Evolutionary conservation across 2,329 filamentous ascomycete genomes (phyloP).

Genomic region (Stromatinia cepivora): DNA sequence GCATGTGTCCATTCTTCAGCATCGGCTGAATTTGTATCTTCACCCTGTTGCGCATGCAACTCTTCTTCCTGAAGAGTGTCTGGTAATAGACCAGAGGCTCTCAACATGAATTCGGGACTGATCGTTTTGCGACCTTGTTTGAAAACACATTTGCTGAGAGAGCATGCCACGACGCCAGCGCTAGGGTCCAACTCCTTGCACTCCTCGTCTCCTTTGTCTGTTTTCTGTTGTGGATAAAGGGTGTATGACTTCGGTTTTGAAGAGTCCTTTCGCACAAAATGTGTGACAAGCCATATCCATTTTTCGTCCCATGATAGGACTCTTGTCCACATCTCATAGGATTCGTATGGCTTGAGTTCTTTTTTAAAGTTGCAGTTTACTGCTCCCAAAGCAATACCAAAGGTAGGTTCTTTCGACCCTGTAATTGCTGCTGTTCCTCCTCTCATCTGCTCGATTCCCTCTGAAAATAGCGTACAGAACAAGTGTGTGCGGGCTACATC

Average conservation of each 20-base stretch:
- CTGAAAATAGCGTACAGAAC: conserved; percentile 51
- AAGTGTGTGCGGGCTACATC: conserved; percentile 67
- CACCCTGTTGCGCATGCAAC: background rate
- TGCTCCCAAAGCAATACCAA: conserved; percentile 50
- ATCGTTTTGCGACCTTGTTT: conserved; percentile 65
- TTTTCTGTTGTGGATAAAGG: conserved; percentile 41
- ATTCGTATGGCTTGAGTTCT: conserved; percentile 67
- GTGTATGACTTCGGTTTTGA: conserved; percentile 41
- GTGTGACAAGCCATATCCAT: conserved; percentile 66
- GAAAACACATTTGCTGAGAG: conserved; percentile 59
- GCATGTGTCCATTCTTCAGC: conserved; percentile 7
- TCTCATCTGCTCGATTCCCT: conserved; percentile 41
- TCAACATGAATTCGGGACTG: conserved; percentile 61
- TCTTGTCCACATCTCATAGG: conserved; percentile 73
- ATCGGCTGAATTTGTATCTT: background rate
- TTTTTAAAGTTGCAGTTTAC: conserved; percentile 62
- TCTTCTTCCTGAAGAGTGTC: background rate
- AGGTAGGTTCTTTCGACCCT: conserved; percentile 38
- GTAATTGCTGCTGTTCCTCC: conserved; percentile 40
- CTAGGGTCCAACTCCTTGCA: conserved; percentile 15
- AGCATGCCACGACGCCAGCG: conserved; percentile 46
- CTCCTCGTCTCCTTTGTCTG: conserved; percentile 15
- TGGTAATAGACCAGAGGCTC: conserved; percentile 61
- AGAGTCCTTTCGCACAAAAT: conserved; percentile 49
- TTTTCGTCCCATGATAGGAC: conserved; percentile 77